These are phyloP conservation scores for Phaseolus lunatus DNA, from an alignment of 306 rosid genomes.

Conservation along the genomic window DNA sequence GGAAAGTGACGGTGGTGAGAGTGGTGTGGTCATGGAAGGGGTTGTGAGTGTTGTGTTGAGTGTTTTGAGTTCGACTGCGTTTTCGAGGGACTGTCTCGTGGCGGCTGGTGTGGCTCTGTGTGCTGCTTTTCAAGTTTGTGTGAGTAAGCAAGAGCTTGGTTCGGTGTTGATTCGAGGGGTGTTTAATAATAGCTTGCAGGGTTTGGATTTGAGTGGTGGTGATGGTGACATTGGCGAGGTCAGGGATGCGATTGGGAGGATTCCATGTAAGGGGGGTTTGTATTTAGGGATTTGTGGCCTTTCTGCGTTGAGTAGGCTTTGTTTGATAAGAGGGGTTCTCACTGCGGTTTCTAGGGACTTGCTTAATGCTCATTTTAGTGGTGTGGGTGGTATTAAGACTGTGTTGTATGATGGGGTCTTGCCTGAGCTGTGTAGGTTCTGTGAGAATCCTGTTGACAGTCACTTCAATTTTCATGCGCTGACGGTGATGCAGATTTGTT, in stretches of 20 bases:
- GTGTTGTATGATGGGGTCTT: constrained; percentile 90
- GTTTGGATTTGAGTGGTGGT: constrained; percentile 38
- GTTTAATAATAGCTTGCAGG: constrained; percentile 49
- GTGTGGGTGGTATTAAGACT: constrained; percentile 55
- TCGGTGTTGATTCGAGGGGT: constrained; percentile 68
- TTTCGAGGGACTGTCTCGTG: constrained; percentile 88
- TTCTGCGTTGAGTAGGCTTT: constrained; percentile 77
- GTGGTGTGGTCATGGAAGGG: constrained; percentile 53
- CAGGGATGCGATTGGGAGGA: constrained; percentile 52
- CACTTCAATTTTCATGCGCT: constrained; percentile 92
- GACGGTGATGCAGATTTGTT: constrained; percentile 96
- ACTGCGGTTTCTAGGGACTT: constrained; percentile 83
- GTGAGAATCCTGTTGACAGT: constrained; percentile 91
- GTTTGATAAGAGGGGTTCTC: constrained; percentile 90
- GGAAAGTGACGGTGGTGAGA: constrained; percentile 20
- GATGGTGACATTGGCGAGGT: constrained; percentile 39
- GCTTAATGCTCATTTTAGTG: constrained; percentile 66
- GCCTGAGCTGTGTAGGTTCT: constrained; percentile 84
- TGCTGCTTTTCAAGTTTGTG: constrained; percentile 79
- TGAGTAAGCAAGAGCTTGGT: constrained; percentile 74
- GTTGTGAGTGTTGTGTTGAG: constrained; percentile 63
- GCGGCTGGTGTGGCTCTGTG: constrained; percentile 93
- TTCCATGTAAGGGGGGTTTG: constrained; percentile 69
- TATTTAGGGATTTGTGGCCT: constrained; percentile 60
- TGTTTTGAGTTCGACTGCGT: constrained; percentile 67